Base-by-base conservation (phyloP, 2,329 filamentous ascomycete genomes). In the Oidium heveae region DNA sequence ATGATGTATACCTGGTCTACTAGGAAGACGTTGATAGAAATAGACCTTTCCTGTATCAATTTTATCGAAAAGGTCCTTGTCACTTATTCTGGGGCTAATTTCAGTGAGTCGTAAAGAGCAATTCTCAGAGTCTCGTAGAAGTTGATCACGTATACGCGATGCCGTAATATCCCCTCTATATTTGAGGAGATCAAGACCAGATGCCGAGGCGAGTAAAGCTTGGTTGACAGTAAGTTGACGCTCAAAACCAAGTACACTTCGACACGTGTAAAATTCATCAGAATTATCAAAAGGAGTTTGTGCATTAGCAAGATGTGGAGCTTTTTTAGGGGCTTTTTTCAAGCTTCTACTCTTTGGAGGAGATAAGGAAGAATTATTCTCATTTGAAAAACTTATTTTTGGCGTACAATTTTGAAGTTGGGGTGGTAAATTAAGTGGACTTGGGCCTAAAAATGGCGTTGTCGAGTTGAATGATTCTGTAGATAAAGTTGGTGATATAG, bases 41-140 rank as follows among this genome's bases (percentile, higher is more conserved):
- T 54, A 54, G 13, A 54, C 52, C 22, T 46, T 54, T 20, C 52
- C 52, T 15, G 52, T 54, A 24, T 34, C n/a, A 46, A 54, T 54
- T 28, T 37, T 34, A 18, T 24, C 12, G 32, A 54, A 54, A 18
- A 54, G 1, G 15, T 54, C 36, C 37, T 32, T 33, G 12, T 24
- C n/a, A 16, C 37, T 44, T 13, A n/a, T 34, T 5, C 32, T 13
- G 22, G 52, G 37, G 46, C 46, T 37, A 24, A 54, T 44, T 18
- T 54, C 39, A 32, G 34, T 34, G 15, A 54, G 44, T 20, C 52
- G 52, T 15, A 54, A 20, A 16, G 52, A 43, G 24, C 52, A 54
- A 33, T 54, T 54, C 24, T 54, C 52, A 18, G 36, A n/a, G 8
- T 54, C 52, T 12, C 37, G 52, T 16, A 46, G 37, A 44, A 54